Evolutionary conservation across 179 eudicot genomes (phyloP), one percentile per base, ranked within the genome.

Genomic region (Sideroxylon spinosum): DNA sequence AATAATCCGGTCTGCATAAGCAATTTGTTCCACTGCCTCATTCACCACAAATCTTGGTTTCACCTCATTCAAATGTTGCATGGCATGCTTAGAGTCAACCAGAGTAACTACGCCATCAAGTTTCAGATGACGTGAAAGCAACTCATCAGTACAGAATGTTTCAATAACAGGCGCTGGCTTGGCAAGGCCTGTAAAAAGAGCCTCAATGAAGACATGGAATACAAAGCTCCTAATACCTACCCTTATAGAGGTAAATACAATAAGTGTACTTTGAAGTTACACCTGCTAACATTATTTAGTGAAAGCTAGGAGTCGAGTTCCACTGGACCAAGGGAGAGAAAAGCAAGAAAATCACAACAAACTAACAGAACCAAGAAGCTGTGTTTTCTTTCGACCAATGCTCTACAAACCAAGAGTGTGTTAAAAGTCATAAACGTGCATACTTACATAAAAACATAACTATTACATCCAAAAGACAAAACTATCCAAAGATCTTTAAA

Each of bases 161-260:
- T 95, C 97, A 81, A 95, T 95, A 25, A 95, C 98, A 63, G 98
- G 98, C 71, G 93, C 97, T 68, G 97, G 98, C 81, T 95, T 95
- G 61, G 98, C 98, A 86, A 95, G 97, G 81, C 98, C 98, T 93
- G 85, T 63, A 81, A 65, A 81, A 81, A 46, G 70, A 60, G 74
- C 67, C 25, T 25, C 32, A 4, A 64, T 66, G 22, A 68, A 59
- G 68, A 25, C 6, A 57, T 44, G 1, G 53, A 11, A 56, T 2
- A 71, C 19, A 29, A 55, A 16, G 7, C 52, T 16, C n/a, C 19
- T 26, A 49, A 63, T 10, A 67, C 9, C 19, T 66, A 7, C 56
- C n/a, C 16, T 53, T 10, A 22, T 28, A 3, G 10, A 69, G 19
- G 73, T 52, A 14, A 37, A 37, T 37, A 55, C 37, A 52, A 22